phyloP scores from a whole-genome alignment of 768 basidiomycete species.

The Mycena leptocephala region DNA sequence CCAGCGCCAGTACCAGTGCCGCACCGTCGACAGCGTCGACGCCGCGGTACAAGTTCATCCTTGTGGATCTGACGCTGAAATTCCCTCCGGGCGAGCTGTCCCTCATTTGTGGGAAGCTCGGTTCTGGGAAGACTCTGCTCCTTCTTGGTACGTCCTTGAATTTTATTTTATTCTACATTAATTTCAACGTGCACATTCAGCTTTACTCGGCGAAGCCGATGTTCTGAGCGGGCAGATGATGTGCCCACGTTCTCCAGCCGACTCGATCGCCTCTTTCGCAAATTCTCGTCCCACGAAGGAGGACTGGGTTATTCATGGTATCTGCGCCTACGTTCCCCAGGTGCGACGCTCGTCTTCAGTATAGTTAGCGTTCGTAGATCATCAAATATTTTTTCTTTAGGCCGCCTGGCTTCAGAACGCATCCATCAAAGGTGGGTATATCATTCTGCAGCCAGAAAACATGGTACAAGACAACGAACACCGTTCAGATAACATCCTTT shows the following conservation, averaged over 20 bases:
- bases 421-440: slow-evolving; percentile 65
- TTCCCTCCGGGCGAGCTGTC: slow-evolving; percentile 90
- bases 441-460: not conserved
- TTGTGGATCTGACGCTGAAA: slow-evolving; percentile 81
- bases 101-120: slow-evolving; percentile 90
- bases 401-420: slow-evolving; percentile 83
- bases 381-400: slow-evolving; percentile 42
- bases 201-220: slow-evolving; percentile 91
- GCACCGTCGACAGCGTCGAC: slow-evolving; percentile 75
- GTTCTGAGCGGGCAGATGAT: slow-evolving; percentile 84
- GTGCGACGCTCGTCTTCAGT: slow-evolving; percentile 50
- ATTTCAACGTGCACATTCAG: slow-evolving; percentile 46
- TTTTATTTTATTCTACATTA: not conserved
- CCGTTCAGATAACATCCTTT: slow-evolving; percentile 76
- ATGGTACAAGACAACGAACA: not conserved
- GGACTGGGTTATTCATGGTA: slow-evolving; percentile 83
- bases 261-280: slow-evolving; percentile 77
- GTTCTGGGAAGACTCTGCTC: slow-evolving; percentile 90
- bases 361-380: slow-evolving; percentile 46
- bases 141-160: slow-evolving; percentile 65
- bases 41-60: slow-evolving; percentile 81
- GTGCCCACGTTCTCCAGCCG: slow-evolving; percentile 89
- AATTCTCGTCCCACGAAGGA: slow-evolving; percentile 59
- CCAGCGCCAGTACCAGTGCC: too few relatives aligned
- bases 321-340: slow-evolving; percentile 92